Conservation (phyloP, 352 stramenopile genomes). For the Phytophthora citrophthora region DNA sequence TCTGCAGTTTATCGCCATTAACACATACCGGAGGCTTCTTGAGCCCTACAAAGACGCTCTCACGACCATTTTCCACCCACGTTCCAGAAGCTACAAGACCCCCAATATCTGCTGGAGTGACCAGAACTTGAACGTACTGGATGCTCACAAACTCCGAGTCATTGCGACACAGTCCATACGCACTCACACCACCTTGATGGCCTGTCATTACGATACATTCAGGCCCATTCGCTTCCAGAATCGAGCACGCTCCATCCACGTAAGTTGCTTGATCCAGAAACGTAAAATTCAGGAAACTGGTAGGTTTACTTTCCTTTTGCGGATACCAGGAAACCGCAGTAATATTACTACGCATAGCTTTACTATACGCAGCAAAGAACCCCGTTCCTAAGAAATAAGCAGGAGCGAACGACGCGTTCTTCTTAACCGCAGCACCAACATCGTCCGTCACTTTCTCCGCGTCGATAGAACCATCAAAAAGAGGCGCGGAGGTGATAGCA, state of each 20-base stretch:
- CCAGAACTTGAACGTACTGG: slow-evolving; percentile 40
- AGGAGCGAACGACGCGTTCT: slow-evolving; percentile 45
- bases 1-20: slow-evolving; percentile 21
- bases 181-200: slow-evolving; percentile 41
- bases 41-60: slow-evolving; percentile 37
- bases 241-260: slow-evolving; percentile 28
- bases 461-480: slow-evolving; percentile 45
- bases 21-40: slow-evolving; percentile 20
- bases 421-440: slow-evolving; percentile 38
- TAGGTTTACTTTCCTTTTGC: slow-evolving; percentile 36
- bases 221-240: slow-evolving; percentile 29
- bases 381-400: slow-evolving; percentile 36
- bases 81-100: slow-evolving; percentile 35
- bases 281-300: slow-evolving; percentile 40
- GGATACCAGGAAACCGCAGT: slow-evolving; percentile 38
- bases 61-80: slow-evolving; percentile 43
- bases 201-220: slow-evolving; percentile 52
- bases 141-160: slow-evolving; percentile 41
- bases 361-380: slow-evolving; percentile 30
- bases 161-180: slow-evolving; percentile 44
- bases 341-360: slow-evolving; percentile 30
- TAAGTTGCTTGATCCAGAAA: slow-evolving; percentile 25
- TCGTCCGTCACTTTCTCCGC: slow-evolving; percentile 36
- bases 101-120: slow-evolving; percentile 41
- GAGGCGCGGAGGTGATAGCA: slow-evolving; percentile 34